These are phyloP conservation scores for Solanum hybrid DNA, from an alignment of 305 asterid species.

Conservation along the genomic window DNA sequence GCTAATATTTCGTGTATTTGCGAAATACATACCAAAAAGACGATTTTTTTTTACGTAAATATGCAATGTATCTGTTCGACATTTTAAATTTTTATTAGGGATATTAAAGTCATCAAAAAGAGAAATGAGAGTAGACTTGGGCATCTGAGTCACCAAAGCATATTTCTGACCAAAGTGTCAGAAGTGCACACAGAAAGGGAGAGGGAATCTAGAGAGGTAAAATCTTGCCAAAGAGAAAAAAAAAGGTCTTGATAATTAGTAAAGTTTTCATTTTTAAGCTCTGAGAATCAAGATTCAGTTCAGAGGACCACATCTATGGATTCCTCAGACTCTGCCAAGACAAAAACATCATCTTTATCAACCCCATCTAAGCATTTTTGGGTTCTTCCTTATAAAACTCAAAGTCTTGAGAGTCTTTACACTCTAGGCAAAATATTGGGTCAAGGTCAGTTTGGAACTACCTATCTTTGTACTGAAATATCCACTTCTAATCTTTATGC, in stretches of 20 bases:
- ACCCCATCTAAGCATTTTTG: constrained; percentile 40
- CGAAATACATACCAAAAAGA: neutral
- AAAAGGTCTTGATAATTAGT: neutral
- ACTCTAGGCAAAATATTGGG: constrained; percentile 70
- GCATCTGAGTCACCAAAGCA: neutral
- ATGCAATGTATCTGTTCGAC: neutral
- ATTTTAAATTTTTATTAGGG: neutral
- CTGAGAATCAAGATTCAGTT: neutral
- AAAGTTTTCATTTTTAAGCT: neutral
- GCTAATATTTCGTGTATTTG: neutral
- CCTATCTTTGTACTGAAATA: constrained; percentile 69
- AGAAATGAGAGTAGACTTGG: neutral
- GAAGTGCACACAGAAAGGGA: neutral
- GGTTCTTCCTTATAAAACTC: constrained; percentile 79
- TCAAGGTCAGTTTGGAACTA: constrained; percentile 87
- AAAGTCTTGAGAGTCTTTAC: constrained; percentile 46
- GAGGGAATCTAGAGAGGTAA: neutral
- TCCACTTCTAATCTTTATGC: constrained; percentile 53
- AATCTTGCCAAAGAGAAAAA: neutral
- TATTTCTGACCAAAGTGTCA: neutral
- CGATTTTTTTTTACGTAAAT: neutral
- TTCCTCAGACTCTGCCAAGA: neutral
- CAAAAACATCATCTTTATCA: neutral
- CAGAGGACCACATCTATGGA: constrained; percentile 7
- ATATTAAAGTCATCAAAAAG: neutral